Evolutionary conservation across 1,284 basidiomycete species (phyloP).

Genomic region (Apiotrichum gamsii): DNA sequence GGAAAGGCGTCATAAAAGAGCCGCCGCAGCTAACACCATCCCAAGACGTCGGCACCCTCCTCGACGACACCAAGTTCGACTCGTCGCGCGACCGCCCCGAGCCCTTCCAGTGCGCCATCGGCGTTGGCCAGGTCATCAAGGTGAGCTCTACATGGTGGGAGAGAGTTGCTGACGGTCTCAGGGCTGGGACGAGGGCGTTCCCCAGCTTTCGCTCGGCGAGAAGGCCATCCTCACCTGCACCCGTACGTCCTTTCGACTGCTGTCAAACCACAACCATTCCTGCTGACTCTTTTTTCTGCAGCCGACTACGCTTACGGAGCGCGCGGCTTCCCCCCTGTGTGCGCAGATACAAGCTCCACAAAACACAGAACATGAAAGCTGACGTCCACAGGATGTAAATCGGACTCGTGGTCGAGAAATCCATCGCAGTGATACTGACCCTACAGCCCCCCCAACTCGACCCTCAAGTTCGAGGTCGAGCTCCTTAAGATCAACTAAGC

Average conservation of each 20-base stretch:
- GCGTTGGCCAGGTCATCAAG: slow-evolving; percentile 72
- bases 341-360: no score
- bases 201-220: slow-evolving; percentile 66
- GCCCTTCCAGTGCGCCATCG: slow-evolving; percentile 67
- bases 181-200: slow-evolving; percentile 86
- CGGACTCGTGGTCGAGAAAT: no score
- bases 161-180: slow-evolving; percentile 25
- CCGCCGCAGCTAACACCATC: not conserved
- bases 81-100: slow-evolving; percentile 48
- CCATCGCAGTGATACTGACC: no score
- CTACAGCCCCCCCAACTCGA: slow-evolving; percentile 35
- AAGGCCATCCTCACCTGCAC: slow-evolving; percentile 61
- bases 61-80: slow-evolving; percentile 49
- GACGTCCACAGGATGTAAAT: not conserved
- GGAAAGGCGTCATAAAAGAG: no score
- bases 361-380: no score
- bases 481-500: slow-evolving; percentile 51
- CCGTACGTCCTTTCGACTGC: slow-evolving; percentile 15
- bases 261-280: slow-evolving; percentile 4
- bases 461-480: slow-evolving; percentile 54
- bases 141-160: not conserved
- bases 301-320: slow-evolving; percentile 37
- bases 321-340: slow-evolving; percentile 59
- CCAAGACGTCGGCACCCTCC: slow-evolving; percentile 47
- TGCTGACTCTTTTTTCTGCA: slow-evolving; percentile 13